These are phyloP conservation scores for Ogataea corticis DNA, from an alignment of 805 yeast species.

Conservation along the genomic window DNA sequence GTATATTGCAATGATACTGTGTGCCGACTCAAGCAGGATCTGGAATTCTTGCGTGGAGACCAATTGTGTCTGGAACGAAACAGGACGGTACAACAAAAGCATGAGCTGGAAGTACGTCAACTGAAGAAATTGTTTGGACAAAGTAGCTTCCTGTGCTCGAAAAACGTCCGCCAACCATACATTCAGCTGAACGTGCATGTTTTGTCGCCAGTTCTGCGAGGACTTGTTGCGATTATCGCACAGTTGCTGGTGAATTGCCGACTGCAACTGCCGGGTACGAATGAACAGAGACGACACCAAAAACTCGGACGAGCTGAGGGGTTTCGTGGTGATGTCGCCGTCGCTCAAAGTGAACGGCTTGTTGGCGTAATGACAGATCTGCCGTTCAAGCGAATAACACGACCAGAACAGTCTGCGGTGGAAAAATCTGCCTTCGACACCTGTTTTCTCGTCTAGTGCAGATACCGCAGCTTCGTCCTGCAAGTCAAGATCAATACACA, in stretches of 20 bases:
- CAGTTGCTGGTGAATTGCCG: conserved; percentile 21
- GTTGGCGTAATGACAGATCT: conserved; percentile 46
- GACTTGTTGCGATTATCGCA: too few species aligned
- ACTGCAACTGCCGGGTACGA: conserved; percentile 19
- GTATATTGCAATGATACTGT: conserved; percentile 16
- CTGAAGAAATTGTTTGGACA: conserved; percentile 14
- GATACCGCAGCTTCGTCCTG: conserved; percentile 37
- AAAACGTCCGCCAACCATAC: conserved; percentile 13
- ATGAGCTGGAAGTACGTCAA: conserved; percentile 23
- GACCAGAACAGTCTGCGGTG: conserved; percentile 45
- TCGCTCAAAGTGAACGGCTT: conserved; percentile 50
- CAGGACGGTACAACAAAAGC: conserved; percentile 21
- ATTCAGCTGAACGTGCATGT: conserved; percentile 20
- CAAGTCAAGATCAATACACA: conserved; percentile 47
- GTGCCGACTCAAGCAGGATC: conserved; percentile 15
- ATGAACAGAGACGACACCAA: conserved; percentile 17
- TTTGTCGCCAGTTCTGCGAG: conserved; percentile 9
- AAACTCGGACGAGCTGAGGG: conserved; percentile 1
- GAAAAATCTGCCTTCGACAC: not conserved
- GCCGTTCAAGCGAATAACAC: conserved; percentile 47
- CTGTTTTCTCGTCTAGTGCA: not conserved
- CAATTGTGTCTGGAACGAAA: conserved; percentile 3
- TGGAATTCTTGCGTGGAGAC: conserved; percentile 10
- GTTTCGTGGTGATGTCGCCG: conserved; percentile 16
- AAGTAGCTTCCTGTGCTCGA: not conserved